Percentiles rank a stretch among this genome's conserved stretches.
phyloP scores from a whole-genome alignment of 2,329 filamentous ascomycete genomes.

The Hypoxylon sp. region DNA sequence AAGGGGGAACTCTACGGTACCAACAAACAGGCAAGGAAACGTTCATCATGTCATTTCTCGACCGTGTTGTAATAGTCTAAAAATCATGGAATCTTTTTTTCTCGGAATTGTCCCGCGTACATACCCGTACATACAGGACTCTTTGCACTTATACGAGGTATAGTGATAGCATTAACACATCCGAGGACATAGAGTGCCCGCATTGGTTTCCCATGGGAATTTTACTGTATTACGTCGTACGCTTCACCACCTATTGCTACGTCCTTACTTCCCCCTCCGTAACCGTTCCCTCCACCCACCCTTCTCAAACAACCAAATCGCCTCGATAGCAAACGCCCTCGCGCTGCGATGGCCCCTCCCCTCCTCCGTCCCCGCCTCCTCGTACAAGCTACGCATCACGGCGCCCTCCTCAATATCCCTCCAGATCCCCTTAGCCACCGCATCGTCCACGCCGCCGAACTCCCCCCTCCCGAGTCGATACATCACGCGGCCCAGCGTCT shows the following conservation, averaged over 20 bases:
- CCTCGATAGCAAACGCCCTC: slow-evolving; percentile 87
- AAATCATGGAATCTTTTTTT: slow-evolving; percentile 49
- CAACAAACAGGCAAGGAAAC: slow-evolving; percentile 29
- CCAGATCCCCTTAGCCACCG: slow-evolving; percentile 87
- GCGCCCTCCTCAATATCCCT: slow-evolving; percentile 80
- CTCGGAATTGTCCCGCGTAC: slow-evolving; percentile 19
- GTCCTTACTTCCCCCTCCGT: slow-evolving; percentile 67
- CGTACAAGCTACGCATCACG: slow-evolving; percentile 81
- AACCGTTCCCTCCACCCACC: slow-evolving; percentile 77
- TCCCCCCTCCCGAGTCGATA: slow-evolving; percentile 84
- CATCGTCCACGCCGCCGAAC: slow-evolving; percentile 76
- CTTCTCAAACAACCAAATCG: slow-evolving; percentile 84
- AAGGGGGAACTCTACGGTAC: slow-evolving; percentile 15
- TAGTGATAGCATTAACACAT: background rate
- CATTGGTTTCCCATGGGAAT: background rate
- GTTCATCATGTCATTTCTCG: slow-evolving; percentile 48
- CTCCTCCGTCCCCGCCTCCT: slow-evolving; percentile 77
- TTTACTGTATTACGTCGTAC: slow-evolving; percentile 43
- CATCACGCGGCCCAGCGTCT: slow-evolving; percentile 87
- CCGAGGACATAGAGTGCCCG: background rate
- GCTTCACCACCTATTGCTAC: background rate
- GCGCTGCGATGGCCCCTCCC: slow-evolving; percentile 82
- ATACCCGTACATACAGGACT: slow-evolving; percentile 51
- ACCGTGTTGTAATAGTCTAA: slow-evolving; percentile 53
- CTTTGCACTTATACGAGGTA: background rate